Conservation (phyloP, 768 basidiomycete genomes). For the Crassisporium funariophilum region DNA sequence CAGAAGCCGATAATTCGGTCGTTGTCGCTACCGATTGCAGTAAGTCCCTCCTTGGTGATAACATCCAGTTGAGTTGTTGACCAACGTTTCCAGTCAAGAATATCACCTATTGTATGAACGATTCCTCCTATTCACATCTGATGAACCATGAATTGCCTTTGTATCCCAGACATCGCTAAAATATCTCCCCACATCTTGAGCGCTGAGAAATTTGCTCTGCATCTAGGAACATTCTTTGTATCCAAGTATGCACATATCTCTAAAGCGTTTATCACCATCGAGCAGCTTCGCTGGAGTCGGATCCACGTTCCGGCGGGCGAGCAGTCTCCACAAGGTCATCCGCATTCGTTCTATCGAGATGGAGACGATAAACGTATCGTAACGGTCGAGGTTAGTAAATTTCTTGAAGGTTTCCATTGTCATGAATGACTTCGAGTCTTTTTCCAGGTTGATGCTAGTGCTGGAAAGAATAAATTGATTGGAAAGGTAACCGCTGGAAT, state of each 20-base stretch:
- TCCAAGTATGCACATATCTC: conserved; percentile 77
- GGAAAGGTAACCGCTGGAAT: conserved; percentile 72
- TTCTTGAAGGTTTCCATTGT: conserved; percentile 10
- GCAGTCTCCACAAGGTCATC: conserved; percentile 46
- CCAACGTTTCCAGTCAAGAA: conserved; percentile 55
- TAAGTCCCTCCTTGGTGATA: conserved; percentile 38
- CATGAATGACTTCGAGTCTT: background rate
- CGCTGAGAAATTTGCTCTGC: conserved; percentile 85
- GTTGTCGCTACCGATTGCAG: conserved; percentile 93
- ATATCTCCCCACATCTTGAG: conserved; percentile 83
- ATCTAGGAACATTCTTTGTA: conserved; percentile 82
- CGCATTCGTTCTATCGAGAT: conserved; percentile 84
- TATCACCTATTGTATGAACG: conserved; percentile 54
- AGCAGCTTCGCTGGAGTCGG: conserved; percentile 84
- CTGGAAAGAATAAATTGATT: conserved; percentile 60
- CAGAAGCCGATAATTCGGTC: conserved; percentile 83
- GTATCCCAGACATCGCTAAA: conserved; percentile 83
- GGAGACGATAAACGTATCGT: conserved; percentile 86
- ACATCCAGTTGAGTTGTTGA: background rate
- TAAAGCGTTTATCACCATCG: conserved; percentile 69
- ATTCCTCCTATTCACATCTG: background rate
- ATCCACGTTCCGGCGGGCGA: conserved; percentile 56
- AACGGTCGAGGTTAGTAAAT: conserved; percentile 55
- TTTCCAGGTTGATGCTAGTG: conserved; percentile 61
- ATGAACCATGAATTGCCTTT: background rate